Percentiles rank a stretch among this genome's conserved stretches.
These are phyloP conservation scores for Aristolochia californica DNA, from an alignment of 164 flowering plant genomes.

Conservation along the genomic window DNA sequence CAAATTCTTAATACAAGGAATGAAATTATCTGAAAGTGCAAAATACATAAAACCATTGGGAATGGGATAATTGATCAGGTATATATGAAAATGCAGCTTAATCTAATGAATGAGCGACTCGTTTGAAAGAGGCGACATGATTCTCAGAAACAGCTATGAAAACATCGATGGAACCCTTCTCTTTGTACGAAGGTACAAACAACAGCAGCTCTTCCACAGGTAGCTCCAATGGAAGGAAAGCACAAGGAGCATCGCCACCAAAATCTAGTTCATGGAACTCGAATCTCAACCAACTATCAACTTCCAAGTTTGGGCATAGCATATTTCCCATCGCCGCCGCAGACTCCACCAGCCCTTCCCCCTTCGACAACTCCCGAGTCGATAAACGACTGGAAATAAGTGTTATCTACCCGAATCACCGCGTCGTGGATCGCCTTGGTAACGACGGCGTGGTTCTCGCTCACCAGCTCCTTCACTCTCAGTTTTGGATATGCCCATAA, in stretches of 20 bases:
- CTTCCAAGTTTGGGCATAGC: conserved; percentile 8
- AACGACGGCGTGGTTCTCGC: conserved; percentile 3
- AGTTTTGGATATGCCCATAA: conserved; percentile 9
- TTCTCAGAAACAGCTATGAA: conserved; percentile 3
- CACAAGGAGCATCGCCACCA: conserved; percentile 12
- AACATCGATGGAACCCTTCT: neutral
- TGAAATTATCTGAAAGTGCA: neutral
- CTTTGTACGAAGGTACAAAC: conserved; percentile 9
- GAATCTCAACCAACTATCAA: conserved; percentile 15
- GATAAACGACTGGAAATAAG: conserved; percentile 12
- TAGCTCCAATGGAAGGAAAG: conserved; percentile 7
- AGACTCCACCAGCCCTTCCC: neutral
- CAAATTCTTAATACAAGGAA: neutral
- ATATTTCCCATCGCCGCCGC: neutral
- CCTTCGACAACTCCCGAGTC: conserved; percentile 7
- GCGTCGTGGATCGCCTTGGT: conserved; percentile 11
- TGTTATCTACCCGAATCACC: conserved; percentile 3
- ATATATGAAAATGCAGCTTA: neutral
- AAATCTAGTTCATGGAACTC: conserved; percentile 10
- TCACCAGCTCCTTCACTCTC: conserved; percentile 8
- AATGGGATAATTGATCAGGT: neutral
- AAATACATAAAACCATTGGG: neutral
- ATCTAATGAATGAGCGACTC: conserved; percentile 3
- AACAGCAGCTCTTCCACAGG: conserved; percentile 9
- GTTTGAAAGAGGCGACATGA: conserved; percentile 6